phyloP scores from a whole-genome alignment of 1,284 basidiomycete species.

The Puccinia brachypodii region DNA sequence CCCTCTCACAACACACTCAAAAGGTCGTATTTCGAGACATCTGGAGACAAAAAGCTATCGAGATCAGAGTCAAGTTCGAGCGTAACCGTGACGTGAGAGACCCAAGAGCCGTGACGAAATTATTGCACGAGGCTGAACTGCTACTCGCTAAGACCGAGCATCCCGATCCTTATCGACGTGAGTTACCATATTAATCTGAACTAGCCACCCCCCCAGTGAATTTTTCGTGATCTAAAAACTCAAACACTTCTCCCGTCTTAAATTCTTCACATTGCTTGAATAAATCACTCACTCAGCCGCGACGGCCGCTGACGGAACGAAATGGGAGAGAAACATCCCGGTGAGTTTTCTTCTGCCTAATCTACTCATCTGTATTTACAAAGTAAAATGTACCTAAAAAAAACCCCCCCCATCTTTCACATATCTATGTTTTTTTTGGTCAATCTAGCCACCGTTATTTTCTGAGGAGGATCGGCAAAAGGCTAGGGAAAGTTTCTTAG shows the following conservation, averaged over 20 bases:
- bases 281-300: constrained; percentile 2
- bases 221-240: too few species aligned
- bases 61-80: constrained; percentile 56
- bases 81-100: constrained; percentile 55
- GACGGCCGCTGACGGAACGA: constrained; percentile 41
- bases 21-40: constrained; percentile 47
- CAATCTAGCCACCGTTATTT: constrained; percentile 41
- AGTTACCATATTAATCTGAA: constrained; percentile 26
- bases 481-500: constrained; percentile 38
- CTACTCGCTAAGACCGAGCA: constrained; percentile 52
- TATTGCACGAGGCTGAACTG: constrained; percentile 54
- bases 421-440: background rate
- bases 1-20: background rate
- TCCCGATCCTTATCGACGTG: constrained; percentile 56
- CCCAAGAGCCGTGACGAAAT: constrained; percentile 54
- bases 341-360: background rate
- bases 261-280: background rate
- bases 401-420: too few species aligned
- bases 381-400: background rate
- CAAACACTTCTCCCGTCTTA: background rate
- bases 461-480: constrained; percentile 40
- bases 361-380: background rate
- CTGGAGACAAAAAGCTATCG: constrained; percentile 52
- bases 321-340: constrained; percentile 47
- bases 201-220: too few species aligned